phyloP scores from a whole-genome alignment of 78 protist genomes.

The Fonticula alba region DNA sequence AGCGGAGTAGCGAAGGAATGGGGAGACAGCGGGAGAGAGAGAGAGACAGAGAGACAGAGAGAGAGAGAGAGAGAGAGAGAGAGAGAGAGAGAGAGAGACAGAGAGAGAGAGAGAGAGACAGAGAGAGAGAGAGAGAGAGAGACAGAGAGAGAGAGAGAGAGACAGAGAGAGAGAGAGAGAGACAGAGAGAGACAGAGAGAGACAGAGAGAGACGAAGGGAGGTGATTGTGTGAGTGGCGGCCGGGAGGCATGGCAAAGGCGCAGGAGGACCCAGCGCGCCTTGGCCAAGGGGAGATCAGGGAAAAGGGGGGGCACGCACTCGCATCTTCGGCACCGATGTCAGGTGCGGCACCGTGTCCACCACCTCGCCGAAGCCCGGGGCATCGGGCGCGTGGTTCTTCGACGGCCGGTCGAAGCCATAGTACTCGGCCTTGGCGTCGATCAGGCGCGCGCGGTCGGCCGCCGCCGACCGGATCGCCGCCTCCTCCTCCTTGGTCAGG shows the following conservation, averaged over 20 bases:
- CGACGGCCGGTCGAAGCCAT: too few relatives aligned
- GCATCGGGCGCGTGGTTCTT: too few relatives aligned
- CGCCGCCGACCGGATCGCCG: too few relatives aligned
- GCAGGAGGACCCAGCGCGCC: background rate
- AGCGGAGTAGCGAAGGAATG: background rate
- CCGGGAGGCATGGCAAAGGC: background rate
- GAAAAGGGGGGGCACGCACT: background rate
- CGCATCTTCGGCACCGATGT: background rate
- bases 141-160: background rate
- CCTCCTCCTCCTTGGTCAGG: too few relatives aligned
- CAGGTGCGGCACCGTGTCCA: background rate
- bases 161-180: background rate
- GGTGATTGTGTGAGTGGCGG: background rate
- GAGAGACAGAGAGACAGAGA: background rate
- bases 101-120: background rate
- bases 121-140: background rate
- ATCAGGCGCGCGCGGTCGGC: too few relatives aligned
- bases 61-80: background rate
- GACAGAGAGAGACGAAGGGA: background rate
- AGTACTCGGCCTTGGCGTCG: too few relatives aligned
- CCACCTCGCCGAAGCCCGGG: background rate
- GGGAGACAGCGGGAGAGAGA: background rate
- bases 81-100: background rate
- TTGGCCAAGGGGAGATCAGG: background rate
- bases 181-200: background rate